These are phyloP conservation scores for Fusarium albosuccineum DNA, from an alignment of 2,329 filamentous ascomycete genomes.

Conservation along the genomic window DNA sequence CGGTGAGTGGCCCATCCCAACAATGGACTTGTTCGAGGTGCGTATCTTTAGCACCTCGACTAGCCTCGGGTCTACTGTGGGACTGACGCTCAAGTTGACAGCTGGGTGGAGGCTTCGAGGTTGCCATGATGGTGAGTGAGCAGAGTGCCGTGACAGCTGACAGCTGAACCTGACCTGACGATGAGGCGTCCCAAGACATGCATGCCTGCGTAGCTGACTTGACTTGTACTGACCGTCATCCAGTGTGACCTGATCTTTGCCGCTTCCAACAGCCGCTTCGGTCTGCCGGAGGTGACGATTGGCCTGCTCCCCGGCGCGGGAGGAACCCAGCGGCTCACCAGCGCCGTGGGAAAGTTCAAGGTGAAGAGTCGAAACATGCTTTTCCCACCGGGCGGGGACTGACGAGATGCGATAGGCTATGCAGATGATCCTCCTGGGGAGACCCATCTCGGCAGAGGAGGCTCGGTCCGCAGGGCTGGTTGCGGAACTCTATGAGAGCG, in stretches of 20 bases:
- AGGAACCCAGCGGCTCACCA: slow-evolving; percentile 57
- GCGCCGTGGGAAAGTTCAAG: slow-evolving; percentile 57
- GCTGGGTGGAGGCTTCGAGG: slow-evolving; percentile 65
- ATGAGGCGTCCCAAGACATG: slow-evolving; percentile 5
- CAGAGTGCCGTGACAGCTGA: not conserved
- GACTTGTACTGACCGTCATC: not conserved
- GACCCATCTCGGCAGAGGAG: slow-evolving; percentile 44
- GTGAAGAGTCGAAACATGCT: slow-evolving; percentile 33
- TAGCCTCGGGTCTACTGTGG: slow-evolving; percentile 4
- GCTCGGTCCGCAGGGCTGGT: slow-evolving; percentile 46
- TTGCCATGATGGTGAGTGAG: slow-evolving; percentile 59
- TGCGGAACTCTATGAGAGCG: slow-evolving; percentile 44
- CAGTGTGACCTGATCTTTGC: slow-evolving; percentile 57
- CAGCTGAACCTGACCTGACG: slow-evolving; percentile 8
- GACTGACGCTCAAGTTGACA: slow-evolving; percentile 39
- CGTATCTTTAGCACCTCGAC: not conserved
- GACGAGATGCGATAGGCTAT: slow-evolving; percentile 44
- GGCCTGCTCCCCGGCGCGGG: slow-evolving; percentile 58
- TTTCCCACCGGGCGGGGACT: not conserved
- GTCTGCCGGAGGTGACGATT: slow-evolving; percentile 56
- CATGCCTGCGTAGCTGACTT: not conserved
- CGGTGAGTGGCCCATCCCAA: slow-evolving; percentile 53
- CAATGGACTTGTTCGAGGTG: too few species aligned
- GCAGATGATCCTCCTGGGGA: slow-evolving; percentile 50
- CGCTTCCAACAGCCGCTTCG: slow-evolving; percentile 53